phyloP scores from a whole-genome alignment of 2,329 filamentous ascomycete genomes.

The Bertia moriformis region DNA sequence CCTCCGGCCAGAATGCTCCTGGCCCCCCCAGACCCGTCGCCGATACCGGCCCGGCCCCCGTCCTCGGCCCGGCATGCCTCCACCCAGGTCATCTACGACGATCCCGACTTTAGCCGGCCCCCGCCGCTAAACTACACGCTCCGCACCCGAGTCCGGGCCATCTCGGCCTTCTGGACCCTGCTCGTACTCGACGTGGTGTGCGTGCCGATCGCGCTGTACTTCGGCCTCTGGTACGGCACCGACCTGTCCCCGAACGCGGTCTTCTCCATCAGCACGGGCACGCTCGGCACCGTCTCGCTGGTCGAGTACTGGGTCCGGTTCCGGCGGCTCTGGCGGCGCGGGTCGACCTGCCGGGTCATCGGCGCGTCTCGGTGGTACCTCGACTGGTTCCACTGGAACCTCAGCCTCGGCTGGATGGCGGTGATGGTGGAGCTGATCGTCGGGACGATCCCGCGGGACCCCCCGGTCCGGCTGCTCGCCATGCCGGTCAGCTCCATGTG shows the following conservation, averaged over 20 bases:
- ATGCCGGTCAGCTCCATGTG: slow-evolving; percentile 34
- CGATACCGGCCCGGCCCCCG: too few species aligned
- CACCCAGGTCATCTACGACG: too few species aligned
- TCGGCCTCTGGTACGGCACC: slow-evolving; percentile 40
- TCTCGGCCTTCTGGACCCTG: slow-evolving; percentile 42
- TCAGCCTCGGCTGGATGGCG: slow-evolving; percentile 35
- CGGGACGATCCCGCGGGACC: slow-evolving; percentile 8
- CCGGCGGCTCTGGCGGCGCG: slow-evolving; percentile 34
- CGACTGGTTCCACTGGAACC: slow-evolving; percentile 43
- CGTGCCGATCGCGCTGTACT: slow-evolving; percentile 45
- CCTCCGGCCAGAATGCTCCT: too few species aligned
- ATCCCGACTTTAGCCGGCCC: too few species aligned
- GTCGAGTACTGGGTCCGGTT: slow-evolving; percentile 35
- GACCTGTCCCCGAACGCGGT: slow-evolving; percentile 14
- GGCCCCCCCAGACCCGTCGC: not conserved
- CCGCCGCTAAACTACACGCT: slow-evolving; percentile 7
- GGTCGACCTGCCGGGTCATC: slow-evolving; percentile 31
- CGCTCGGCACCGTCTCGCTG: slow-evolving; percentile 34
- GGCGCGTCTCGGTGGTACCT: slow-evolving; percentile 18
- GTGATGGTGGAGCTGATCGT: slow-evolving; percentile 40
- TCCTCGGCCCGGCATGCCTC: too few species aligned
- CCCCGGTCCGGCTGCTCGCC: slow-evolving; percentile 30
- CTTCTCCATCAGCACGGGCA: slow-evolving; percentile 36
- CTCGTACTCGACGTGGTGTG: slow-evolving; percentile 42
- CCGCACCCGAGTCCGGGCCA: slow-evolving; percentile 29